A percentile compares a stretch with the other conserved stretches of the same genome.
Conservation (phyloP, 176 grass and related monocot genomes). For the Metroxylon sagu region DNA sequence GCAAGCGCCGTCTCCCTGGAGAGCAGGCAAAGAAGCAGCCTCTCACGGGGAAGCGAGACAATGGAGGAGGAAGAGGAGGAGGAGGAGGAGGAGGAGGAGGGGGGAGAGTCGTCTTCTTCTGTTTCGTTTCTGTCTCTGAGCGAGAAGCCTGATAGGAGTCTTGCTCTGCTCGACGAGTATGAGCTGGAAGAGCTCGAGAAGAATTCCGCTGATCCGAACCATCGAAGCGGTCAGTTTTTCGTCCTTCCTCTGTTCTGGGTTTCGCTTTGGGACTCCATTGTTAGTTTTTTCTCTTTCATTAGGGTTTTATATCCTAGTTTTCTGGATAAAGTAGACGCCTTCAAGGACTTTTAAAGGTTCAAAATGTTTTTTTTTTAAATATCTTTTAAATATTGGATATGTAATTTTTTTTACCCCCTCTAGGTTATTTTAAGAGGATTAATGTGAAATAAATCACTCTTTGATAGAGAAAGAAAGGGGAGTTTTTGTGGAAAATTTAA, state of each 20-base stretch:
- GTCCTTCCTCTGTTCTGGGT: background rate
- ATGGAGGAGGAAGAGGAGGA: conserved; percentile 19
- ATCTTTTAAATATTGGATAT: no score
- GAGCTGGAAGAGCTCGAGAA: conserved; percentile 60
- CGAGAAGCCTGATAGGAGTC: conserved; percentile 68
- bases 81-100: conserved; percentile 27
- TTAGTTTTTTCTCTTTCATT: background rate
- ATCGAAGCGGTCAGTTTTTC: conserved; percentile 51
- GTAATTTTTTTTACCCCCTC: no score
- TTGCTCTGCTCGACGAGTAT: conserved; percentile 67
- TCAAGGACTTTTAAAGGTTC: no score
- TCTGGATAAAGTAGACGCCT: background rate
- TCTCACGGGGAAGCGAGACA: no score
- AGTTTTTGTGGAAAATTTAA: no score
- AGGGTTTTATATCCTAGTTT: background rate
- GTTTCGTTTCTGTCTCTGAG: conserved; percentile 59
- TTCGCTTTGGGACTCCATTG: background rate
- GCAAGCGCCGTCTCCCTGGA: no score
- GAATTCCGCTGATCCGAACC: conserved; percentile 29
- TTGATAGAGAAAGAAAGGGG: no score
- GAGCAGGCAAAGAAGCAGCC: no score
- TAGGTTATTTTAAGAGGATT: no score
- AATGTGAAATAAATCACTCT: no score
- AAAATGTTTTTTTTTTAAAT: no score
- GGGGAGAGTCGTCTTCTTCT: conserved; percentile 4